phyloP scores from a whole-genome alignment of 768 basidiomycete species.

The Boletus speciosus region DNA sequence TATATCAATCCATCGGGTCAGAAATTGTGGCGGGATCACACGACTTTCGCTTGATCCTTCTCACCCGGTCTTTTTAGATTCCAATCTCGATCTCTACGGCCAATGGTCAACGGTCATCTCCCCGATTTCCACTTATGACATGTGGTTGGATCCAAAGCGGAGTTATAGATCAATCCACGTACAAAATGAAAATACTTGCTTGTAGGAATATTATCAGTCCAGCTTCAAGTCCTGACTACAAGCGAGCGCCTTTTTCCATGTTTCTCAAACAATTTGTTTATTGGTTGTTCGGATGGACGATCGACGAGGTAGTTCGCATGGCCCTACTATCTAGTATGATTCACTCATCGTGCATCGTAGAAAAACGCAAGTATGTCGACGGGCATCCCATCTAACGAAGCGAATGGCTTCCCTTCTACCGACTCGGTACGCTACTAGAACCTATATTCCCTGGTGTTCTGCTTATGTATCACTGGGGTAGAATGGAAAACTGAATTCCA shows the following conservation, averaged over 20 bases:
- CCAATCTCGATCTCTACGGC: neutral
- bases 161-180: neutral
- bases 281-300: constrained; percentile 1
- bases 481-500: neutral
- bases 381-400: neutral
- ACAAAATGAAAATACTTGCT: neutral
- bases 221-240: no score
- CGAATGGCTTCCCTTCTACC: neutral
- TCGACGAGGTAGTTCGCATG: neutral
- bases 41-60: neutral
- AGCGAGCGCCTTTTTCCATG: neutral
- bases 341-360: neutral
- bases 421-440: neutral
- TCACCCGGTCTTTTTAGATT: neutral
- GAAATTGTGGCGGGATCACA: neutral
- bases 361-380: neutral
- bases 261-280: neutral
- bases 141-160: neutral
- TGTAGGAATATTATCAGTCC: neutral
- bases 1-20: no score
- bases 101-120: neutral
- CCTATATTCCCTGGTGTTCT: neutral
- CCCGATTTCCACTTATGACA: neutral
- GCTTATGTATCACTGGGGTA: neutral
- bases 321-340: no score